A percentile compares a stretch with the other conserved stretches of the same genome.
Conservation (phyloP, 163 green algal species). For the Coccomyxa subellipsoidea region DNA sequence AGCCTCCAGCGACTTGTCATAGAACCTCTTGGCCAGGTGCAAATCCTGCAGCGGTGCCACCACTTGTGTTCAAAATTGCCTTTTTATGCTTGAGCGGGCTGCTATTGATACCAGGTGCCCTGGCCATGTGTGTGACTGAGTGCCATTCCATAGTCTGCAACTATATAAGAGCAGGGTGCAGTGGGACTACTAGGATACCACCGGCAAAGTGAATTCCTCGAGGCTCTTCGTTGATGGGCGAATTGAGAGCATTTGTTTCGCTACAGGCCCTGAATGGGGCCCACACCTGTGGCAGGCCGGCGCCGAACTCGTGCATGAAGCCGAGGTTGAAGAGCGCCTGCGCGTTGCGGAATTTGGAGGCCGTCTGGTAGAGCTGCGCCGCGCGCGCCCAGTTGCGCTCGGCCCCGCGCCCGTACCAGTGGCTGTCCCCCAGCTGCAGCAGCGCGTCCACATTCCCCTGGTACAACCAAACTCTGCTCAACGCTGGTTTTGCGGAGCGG, state of each 20-base stretch:
- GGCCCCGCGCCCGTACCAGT: slow-evolving; percentile 61
- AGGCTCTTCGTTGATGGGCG: too few relatives aligned
- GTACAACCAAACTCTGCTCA: neutral
- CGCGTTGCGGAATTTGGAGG: slow-evolving; percentile 27
- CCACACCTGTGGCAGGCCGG: slow-evolving; percentile 73
- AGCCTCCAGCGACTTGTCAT: slow-evolving; percentile 66
- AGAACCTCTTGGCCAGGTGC: slow-evolving; percentile 83
- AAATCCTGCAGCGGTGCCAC: slow-evolving; percentile 44
- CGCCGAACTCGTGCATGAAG: slow-evolving; percentile 88
- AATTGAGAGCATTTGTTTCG: too few relatives aligned
- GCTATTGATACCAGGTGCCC: too few relatives aligned
- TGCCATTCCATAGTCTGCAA: too few relatives aligned
- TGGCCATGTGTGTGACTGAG: too few relatives aligned
- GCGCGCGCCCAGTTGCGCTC: slow-evolving; percentile 55
- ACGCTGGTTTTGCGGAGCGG: too few relatives aligned
- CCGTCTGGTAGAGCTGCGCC: slow-evolving; percentile 33
- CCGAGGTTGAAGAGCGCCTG: slow-evolving; percentile 96
- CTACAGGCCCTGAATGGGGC: too few relatives aligned
- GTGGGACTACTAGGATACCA: too few relatives aligned
- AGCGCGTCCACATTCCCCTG: slow-evolving; percentile 77
- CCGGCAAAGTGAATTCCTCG: too few relatives aligned
- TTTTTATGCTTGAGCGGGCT: too few relatives aligned
- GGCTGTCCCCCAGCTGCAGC: slow-evolving; percentile 77
- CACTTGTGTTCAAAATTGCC: neutral
- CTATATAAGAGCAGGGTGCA: too few relatives aligned